These are phyloP conservation scores for Fagopyrum esculentum DNA, from an alignment of 148 eudicot species.

Conservation along the genomic window DNA sequence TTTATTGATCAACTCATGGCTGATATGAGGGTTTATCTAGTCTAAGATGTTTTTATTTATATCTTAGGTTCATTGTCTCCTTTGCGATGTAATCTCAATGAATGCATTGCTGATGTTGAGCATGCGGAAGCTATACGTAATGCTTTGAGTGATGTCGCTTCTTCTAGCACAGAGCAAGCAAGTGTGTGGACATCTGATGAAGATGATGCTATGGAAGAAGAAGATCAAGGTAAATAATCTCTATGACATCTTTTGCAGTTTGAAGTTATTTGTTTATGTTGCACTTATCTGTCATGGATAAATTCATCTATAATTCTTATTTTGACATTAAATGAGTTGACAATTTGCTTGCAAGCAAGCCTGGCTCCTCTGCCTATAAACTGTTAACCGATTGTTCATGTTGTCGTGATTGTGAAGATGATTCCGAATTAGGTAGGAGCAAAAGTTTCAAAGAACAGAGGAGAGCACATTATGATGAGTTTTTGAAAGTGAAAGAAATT, in stretches of 20 bases:
- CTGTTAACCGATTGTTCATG: background rate
- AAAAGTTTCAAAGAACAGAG: conserved; percentile 71
- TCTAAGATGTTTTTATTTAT: background rate
- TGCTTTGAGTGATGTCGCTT: conserved; percentile 12
- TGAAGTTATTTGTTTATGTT: background rate
- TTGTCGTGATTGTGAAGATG: conserved; percentile 23
- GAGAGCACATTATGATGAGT: conserved; percentile 82
- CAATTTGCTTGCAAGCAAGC: background rate
- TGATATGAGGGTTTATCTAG: background rate
- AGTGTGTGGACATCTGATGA: conserved; percentile 8
- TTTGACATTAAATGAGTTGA: background rate
- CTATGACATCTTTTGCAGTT: background rate
- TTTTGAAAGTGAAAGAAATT: conserved; percentile 68
- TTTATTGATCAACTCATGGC: too few species aligned
- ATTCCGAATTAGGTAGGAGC: conserved; percentile 43
- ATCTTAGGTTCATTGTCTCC: conserved; percentile 65
- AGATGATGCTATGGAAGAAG: background rate
- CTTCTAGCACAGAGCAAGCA: background rate
- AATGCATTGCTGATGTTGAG: conserved; percentile 42
- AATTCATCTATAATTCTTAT: background rate
- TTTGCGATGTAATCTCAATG: conserved; percentile 39
- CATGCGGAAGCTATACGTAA: conserved; percentile 15
- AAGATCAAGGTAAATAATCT: background rate
- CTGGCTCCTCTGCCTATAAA: background rate
- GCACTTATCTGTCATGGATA: background rate